These are phyloP conservation scores for Citrullus amarus DNA, from an alignment of 306 rosid genomes.

Conservation along the genomic window DNA sequence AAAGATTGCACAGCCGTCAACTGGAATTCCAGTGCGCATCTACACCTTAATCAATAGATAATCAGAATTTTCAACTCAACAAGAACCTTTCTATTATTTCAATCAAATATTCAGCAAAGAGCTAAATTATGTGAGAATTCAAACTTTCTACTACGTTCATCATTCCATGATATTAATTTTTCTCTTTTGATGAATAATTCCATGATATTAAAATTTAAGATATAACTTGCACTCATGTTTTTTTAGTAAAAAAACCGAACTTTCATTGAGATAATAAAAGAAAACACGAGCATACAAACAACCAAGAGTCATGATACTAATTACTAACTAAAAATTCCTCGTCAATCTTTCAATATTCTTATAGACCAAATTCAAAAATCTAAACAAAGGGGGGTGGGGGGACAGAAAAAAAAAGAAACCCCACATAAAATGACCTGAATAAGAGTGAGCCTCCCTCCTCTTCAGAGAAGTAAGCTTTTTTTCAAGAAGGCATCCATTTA, in stretches of 20 bases:
- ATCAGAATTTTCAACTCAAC: slow-evolving; percentile 20
- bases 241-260: not conserved
- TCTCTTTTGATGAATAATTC: too few species aligned
- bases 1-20: slow-evolving; percentile 91
- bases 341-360: too few species aligned
- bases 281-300: too few species aligned
- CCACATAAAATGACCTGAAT: too few species aligned
- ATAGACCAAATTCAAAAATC: too few species aligned
- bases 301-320: too few species aligned
- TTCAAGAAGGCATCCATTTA: too few species aligned
- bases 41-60: slow-evolving; percentile 31
- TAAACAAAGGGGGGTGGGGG: too few species aligned
- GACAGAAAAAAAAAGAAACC: too few species aligned
- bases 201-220: not conserved
- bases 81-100: not conserved
- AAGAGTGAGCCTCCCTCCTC: too few species aligned
- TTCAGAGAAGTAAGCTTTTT: too few species aligned
- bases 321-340: too few species aligned
- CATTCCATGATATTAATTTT: not conserved
- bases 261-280: not conserved
- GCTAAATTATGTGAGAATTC: not conserved
- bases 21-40: slow-evolving; percentile 82
- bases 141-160: not conserved
- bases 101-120: not conserved
- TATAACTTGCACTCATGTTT: not conserved